These are phyloP conservation scores for Xylariaceae sp. DNA, from an alignment of 2,329 filamentous ascomycete species.

Conservation along the genomic window DNA sequence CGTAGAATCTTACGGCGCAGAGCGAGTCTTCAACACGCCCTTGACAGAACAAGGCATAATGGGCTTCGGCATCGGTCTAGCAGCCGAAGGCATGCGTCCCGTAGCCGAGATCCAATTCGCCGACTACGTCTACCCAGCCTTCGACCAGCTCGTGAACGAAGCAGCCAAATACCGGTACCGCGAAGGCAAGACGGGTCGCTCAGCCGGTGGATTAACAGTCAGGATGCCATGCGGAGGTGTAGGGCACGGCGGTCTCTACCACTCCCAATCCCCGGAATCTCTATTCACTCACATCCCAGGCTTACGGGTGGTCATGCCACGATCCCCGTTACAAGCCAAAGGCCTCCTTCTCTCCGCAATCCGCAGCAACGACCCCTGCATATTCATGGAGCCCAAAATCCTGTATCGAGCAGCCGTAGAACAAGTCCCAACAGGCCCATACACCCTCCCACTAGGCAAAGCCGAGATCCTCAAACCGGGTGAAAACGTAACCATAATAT, in stretches of 20 bases:
- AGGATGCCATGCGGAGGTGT: slow-evolving; percentile 90
- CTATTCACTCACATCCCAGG: slow-evolving; percentile 88
- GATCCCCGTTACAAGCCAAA: slow-evolving; percentile 85
- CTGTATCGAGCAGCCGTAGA: slow-evolving; percentile 89
- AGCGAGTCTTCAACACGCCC: slow-evolving; percentile 95
- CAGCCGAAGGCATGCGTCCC: slow-evolving; percentile 87
- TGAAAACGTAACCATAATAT: slow-evolving; percentile 77
- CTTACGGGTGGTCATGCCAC: slow-evolving; percentile 78
- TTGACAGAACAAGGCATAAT: slow-evolving; percentile 91
- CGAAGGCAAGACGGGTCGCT: slow-evolving; percentile 55
- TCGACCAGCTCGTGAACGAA: slow-evolving; percentile 93
- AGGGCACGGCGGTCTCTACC: slow-evolving; percentile 83
- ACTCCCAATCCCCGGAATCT: slow-evolving; percentile 85
- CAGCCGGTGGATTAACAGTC: slow-evolving; percentile 77
- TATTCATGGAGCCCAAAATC: slow-evolving; percentile 94
- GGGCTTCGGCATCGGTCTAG: slow-evolving; percentile 87
- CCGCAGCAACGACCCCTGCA: slow-evolving; percentile 77
- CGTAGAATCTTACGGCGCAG: slow-evolving; percentile 79
- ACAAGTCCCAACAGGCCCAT: slow-evolving; percentile 78
- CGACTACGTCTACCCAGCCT: slow-evolving; percentile 90
- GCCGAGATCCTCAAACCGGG: slow-evolving; percentile 82
- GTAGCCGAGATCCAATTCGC: slow-evolving; percentile 96
- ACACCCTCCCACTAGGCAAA: slow-evolving; percentile 80
- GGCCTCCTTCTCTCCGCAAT: slow-evolving; percentile 77
- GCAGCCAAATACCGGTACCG: slow-evolving; percentile 85